Percentiles rank a stretch among this genome's conserved stretches.
These are phyloP conservation scores for Boletus subparvulus DNA, from an alignment of 768 basidiomycete species.

Conservation along the genomic window DNA sequence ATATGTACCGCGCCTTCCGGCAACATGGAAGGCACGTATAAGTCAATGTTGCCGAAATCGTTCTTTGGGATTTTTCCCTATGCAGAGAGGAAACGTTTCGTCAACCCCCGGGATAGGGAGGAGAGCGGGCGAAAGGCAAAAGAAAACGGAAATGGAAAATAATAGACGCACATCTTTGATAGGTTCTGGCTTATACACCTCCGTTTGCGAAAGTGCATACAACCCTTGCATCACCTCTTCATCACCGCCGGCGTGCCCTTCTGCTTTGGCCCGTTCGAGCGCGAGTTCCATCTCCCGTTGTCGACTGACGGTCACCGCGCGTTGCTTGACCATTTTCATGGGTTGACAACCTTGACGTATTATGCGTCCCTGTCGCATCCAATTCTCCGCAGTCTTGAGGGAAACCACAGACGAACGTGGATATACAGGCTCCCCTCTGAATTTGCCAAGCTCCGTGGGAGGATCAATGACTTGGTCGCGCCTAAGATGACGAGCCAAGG, in stretches of 20 bases:
- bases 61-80: constrained; percentile 95
- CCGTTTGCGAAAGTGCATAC: constrained; percentile 84
- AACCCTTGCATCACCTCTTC: constrained; percentile 81
- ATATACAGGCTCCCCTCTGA: constrained; percentile 92
- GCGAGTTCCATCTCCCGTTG: constrained; percentile 71
- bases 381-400: constrained; percentile 90
- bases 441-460: constrained; percentile 80
- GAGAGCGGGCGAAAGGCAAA: not conserved
- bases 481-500: constrained; percentile 82
- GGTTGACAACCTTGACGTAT: constrained; percentile 77
- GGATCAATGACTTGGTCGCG: constrained; percentile 85
- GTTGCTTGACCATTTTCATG: constrained; percentile 85
- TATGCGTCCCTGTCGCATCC: constrained; percentile 84
- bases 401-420: constrained; percentile 79
- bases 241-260: constrained; percentile 39
- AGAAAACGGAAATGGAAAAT: constrained; percentile 1
- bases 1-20: constrained; percentile 84
- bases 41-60: constrained; percentile 93
- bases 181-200: constrained; percentile 73
- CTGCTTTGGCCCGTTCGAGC: constrained; percentile 37
- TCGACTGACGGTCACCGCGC: constrained; percentile 76
- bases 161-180: constrained; percentile 75
- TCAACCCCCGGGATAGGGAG: not conserved
- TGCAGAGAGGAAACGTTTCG: constrained; percentile 8
- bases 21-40: constrained; percentile 94